Conservation (phyloP, 345 rosid species). For the Stellera chamaejasme region DNA sequence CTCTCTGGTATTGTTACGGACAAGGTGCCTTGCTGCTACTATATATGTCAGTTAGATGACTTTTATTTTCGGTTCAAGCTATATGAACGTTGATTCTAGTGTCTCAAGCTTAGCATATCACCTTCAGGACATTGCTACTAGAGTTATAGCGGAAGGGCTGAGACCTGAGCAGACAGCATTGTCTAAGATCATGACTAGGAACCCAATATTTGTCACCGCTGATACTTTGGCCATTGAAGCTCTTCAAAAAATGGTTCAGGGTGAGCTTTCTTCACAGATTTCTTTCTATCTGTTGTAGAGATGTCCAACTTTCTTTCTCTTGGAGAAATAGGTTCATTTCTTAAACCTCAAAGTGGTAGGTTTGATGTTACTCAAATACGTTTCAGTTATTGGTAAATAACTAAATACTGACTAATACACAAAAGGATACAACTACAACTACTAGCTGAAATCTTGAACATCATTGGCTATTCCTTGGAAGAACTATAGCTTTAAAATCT, state of each 20-base stretch:
- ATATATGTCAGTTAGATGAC: not conserved
- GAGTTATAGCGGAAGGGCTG: slow-evolving; percentile 94
- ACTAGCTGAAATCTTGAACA: too few species aligned
- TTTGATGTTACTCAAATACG: too few species aligned
- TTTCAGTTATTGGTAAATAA: too few species aligned
- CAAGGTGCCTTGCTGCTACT: slow-evolving; percentile 33
- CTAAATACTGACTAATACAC: too few species aligned
- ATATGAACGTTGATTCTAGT: not conserved
- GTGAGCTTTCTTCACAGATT: slow-evolving; percentile 22
- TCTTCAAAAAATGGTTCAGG: slow-evolving; percentile 97
- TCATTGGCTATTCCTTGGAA: too few species aligned
- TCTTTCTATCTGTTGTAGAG: too few species aligned
- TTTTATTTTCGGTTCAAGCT: not conserved
- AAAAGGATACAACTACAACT: too few species aligned
- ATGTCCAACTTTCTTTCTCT: too few species aligned
- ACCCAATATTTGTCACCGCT: slow-evolving; percentile 78
- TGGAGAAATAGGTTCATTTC: too few species aligned
- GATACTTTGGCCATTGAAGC: slow-evolving; percentile 92
- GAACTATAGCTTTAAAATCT: too few species aligned
- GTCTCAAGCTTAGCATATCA: not conserved
- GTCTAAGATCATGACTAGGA: slow-evolving; percentile 88
- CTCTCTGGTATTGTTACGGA: slow-evolving; percentile 92
- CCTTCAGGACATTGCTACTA: slow-evolving; percentile 54
- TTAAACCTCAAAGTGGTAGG: too few species aligned
- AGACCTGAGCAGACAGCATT: slow-evolving; percentile 84